These are phyloP conservation scores for Russula abietina DNA, from an alignment of 768 basidiomycete species.

Conservation along the genomic window DNA sequence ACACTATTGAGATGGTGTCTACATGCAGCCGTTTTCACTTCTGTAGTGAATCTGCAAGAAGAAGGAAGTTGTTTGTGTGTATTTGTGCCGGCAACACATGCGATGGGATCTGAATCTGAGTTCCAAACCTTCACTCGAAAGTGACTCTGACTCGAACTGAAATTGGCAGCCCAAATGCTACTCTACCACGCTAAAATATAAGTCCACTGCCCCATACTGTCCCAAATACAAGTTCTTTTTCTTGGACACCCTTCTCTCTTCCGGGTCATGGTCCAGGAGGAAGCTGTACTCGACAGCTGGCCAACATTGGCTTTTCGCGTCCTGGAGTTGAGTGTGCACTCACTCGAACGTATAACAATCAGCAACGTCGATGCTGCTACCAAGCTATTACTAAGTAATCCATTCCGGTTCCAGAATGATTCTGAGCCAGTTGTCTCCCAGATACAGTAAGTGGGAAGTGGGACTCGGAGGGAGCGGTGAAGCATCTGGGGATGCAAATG, in stretches of 20 bases:
- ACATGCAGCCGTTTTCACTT: too few relatives aligned
- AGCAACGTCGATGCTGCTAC: conserved; percentile 86
- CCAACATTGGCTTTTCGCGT: conserved; percentile 97
- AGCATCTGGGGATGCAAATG: conserved; percentile 21
- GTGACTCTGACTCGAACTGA: too few relatives aligned
- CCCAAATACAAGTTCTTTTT: conserved; percentile 29
- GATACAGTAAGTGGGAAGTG: conserved; percentile 26
- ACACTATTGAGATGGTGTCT: too few relatives aligned
- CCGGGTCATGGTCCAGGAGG: conserved; percentile 54
- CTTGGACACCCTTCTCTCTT: conserved; percentile 33
- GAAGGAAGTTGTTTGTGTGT: too few relatives aligned
- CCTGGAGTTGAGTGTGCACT: conserved; percentile 81
- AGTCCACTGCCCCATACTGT: too few relatives aligned
- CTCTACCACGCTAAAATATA: too few relatives aligned
- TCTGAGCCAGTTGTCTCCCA: conserved; percentile 40
- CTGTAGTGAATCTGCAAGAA: too few relatives aligned
- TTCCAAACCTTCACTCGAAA: too few relatives aligned
- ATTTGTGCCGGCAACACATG: too few relatives aligned
- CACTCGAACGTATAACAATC: conserved; percentile 74
- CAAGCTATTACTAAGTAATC: conserved; percentile 80
- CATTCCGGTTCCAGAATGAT: conserved; percentile 69
- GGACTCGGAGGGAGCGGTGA: conserved; percentile 22
- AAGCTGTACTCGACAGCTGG: conserved; percentile 70
- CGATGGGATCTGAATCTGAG: too few relatives aligned
- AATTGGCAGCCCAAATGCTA: too few relatives aligned